Evolutionary conservation across 371 early-diverging fungal species (phyloP).

Genomic region (Apophysomyces ossiformis): DNA sequence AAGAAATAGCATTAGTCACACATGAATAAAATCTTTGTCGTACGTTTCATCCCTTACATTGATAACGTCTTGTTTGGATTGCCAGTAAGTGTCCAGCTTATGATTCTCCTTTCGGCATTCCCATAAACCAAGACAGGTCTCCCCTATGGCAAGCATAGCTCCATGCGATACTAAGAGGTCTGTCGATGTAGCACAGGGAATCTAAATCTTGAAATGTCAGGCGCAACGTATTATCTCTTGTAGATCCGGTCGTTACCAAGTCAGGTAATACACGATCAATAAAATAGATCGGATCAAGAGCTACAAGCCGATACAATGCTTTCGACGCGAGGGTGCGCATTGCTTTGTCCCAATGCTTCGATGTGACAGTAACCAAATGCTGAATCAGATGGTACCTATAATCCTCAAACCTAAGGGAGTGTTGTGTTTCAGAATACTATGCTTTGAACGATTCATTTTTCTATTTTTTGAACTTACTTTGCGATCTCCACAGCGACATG

Average conservation of each 20-base stretch:
- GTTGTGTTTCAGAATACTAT: neutral
- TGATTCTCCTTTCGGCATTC: conserved; percentile 23
- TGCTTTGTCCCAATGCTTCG: conserved; percentile 87
- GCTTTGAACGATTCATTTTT: neutral
- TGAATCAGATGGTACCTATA: conserved; percentile 76
- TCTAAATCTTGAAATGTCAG: conserved; percentile 37
- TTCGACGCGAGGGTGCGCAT: conserved; percentile 81
- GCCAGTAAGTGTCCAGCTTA: conserved; percentile 25
- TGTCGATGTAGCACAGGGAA: conserved; percentile 54
- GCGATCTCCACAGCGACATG: conserved; percentile 73
- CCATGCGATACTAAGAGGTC: conserved; percentile 83
- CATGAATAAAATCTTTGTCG: neutral
- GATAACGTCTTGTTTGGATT: conserved; percentile 34
- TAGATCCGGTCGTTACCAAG: conserved; percentile 30
- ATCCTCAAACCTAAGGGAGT: conserved; percentile 64
- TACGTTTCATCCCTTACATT: conserved; percentile 26
- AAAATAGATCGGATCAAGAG: conserved; percentile 63
- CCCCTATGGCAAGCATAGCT: conserved; percentile 71
- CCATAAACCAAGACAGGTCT: conserved; percentile 67
- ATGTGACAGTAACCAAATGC: conserved; percentile 65
- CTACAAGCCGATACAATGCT: conserved; percentile 65
- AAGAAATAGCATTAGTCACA: conserved; percentile 11
- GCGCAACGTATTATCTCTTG: too few relatives aligned
- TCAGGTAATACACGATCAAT: conserved; percentile 48
- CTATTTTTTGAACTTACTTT: conserved; percentile 46